Percentiles rank a stretch among this genome's conserved stretches.
Evolutionary conservation across 1,139 yeast genomes (phyloP).

Genomic region (Entelexis sorbosivorans): DNA sequence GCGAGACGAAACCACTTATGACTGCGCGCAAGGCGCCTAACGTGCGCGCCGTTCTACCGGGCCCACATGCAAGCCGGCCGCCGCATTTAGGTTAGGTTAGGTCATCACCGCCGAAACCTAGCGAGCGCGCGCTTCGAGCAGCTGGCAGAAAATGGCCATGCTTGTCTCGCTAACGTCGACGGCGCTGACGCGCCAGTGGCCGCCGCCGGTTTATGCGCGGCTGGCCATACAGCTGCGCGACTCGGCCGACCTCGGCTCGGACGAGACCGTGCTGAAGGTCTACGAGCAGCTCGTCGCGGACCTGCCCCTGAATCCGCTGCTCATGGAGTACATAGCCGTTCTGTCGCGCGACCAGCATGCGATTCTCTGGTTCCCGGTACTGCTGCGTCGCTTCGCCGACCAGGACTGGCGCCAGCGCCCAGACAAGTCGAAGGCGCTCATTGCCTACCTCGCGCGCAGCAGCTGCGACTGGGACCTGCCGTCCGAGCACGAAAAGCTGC

Average conservation of each 20-base stretch:
- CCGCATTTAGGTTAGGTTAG: neutral
- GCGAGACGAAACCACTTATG: too few species aligned
- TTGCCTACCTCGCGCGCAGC: constrained; percentile 21
- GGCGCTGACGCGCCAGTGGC: constrained; percentile 23
- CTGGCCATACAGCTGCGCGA: constrained; percentile 30
- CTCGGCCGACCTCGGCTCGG: constrained; percentile 14
- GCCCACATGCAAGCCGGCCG: too few species aligned
- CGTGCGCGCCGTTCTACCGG: too few species aligned
- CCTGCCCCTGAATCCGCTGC: constrained; percentile 26
- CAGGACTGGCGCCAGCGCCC: constrained; percentile 6
- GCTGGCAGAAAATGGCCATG: constrained; percentile 11
- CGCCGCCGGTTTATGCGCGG: constrained; percentile 25
- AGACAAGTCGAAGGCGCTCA: constrained; percentile 6
- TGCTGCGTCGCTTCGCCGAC: constrained; percentile 9
- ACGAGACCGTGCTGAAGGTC: constrained; percentile 6
- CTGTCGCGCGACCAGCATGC: constrained; percentile 28
- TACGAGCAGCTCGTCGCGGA: constrained; percentile 14
- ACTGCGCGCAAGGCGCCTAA: too few species aligned
- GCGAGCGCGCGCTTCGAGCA: constrained; percentile 1
- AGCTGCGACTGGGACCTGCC: constrained; percentile 7
- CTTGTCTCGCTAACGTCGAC: constrained; percentile 20
- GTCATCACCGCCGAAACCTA: constrained; percentile 1
- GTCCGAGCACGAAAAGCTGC: constrained; percentile 1
- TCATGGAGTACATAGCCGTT: constrained; percentile 28
- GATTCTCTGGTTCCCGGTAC: constrained; percentile 21